Base-by-base conservation (phyloP, 176 grass and related monocot species). In the Avena eriantha region DNA sequence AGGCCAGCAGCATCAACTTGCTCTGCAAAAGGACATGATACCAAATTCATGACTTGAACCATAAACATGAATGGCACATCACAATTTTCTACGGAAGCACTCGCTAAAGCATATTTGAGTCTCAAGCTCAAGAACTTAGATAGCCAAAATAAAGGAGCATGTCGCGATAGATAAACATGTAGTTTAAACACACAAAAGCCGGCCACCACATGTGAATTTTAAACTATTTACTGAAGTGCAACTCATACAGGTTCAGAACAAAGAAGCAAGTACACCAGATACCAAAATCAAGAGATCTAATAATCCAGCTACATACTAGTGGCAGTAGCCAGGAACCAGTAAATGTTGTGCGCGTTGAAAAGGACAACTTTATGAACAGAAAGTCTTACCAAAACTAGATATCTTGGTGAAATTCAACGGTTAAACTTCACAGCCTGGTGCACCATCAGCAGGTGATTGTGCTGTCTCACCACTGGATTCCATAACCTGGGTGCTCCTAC, bases 341-440 rank as follows among this genome's bases (percentile, higher is more conserved):
- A 19, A 72, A 35, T 49, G 60, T 57, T 55, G 79, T 69, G 61
- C 8, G 15, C 54, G 17, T 56, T 56, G 21, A 29, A 78, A 78
- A 57, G 22, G 53, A 9, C 36, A 74, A 29, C 31, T 54, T 9
- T 5, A 45, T 31, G 5, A 8, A 66, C 57, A 80, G 36, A 43
- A 78, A 63, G 31, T 22, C 69, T 87, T 94, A 94, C 90, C 90
- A 92, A 92, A 55, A 89, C 57, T 76, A 87, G 72, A 74, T 85
- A 92, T 80, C 88, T 92, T 66, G 71, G 86, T 77, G 80, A 84
- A 79, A 34, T 86, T 88, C 36, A 84, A 56, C 15, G 86, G n/a
- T 39, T 56, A 71, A 72, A 69, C 75, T 89, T 94, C 88, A 31
- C 4, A 66, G 78, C 73, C 82, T 36, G 67, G 34, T n/a, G 31